Percentiles rank a stretch among this genome's conserved stretches.
These are phyloP conservation scores for Onygena corvina DNA, from an alignment of 2,329 filamentous ascomycete species.

Conservation along the genomic window DNA sequence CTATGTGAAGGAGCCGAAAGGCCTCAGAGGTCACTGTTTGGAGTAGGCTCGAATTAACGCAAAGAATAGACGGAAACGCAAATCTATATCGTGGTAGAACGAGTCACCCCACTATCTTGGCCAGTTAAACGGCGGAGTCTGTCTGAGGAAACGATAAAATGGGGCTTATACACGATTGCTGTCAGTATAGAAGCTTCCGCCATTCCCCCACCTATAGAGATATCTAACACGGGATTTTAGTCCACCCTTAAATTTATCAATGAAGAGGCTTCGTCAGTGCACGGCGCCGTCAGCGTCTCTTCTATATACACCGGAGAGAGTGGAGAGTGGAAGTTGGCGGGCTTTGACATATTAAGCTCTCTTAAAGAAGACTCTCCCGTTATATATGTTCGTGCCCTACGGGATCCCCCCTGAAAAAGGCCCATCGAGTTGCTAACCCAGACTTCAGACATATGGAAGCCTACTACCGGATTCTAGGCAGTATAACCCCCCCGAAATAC, in stretches of 20 bases:
- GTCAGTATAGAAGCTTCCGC: conserved; percentile 35
- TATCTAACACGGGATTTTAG: conserved; percentile 31
- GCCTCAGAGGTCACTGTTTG: conserved; percentile 10
- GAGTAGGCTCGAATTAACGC: conserved; percentile 15
- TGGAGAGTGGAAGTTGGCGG: conserved; percentile 93
- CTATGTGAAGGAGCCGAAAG: conserved; percentile 8
- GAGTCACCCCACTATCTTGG: conserved; percentile 77
- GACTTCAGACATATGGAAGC: conserved; percentile 63
- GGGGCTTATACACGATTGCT: conserved; percentile 79
- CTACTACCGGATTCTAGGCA: conserved; percentile 71
- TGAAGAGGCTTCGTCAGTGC: conserved; percentile 78
- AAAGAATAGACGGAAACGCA: conserved; percentile 66
- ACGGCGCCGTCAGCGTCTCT: conserved; percentile 71
- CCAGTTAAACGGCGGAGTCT: conserved; percentile 78
- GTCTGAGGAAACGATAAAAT: conserved; percentile 87
- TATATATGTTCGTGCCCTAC: conserved; percentile 54
- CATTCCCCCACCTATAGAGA: not conserved
- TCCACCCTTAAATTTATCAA: conserved; percentile 95
- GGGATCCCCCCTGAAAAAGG: conserved; percentile 10
- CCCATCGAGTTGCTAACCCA: conserved; percentile 13
- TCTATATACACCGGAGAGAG: conserved; percentile 91
- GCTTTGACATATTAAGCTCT: conserved; percentile 85
- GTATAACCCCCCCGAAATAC: conserved; percentile 79
- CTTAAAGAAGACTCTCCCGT: conserved; percentile 92
- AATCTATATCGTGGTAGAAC: conserved; percentile 92